Percentiles rank a stretch among this genome's conserved stretches.
Conservation (phyloP, 306 rosid species). For the Rosa multiflora region DNA sequence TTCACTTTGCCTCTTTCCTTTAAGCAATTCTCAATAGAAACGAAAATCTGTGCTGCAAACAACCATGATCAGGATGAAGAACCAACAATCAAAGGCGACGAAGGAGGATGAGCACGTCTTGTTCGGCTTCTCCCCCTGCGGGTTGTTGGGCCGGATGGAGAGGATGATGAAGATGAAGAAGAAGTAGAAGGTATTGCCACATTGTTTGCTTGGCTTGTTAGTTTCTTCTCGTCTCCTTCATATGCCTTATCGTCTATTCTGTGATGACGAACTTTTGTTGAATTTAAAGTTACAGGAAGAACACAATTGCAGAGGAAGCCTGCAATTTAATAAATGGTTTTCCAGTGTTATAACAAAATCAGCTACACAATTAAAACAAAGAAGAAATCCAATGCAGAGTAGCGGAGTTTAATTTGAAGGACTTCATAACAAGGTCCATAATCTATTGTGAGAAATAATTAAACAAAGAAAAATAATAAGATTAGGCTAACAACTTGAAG, state of each 20-base stretch:
- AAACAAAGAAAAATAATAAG: background rate
- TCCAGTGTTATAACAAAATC: background rate
- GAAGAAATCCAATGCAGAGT: background rate
- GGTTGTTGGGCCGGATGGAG: conserved; percentile 38
- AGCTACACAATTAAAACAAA: background rate
- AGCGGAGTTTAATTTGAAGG: background rate
- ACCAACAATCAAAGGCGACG: conserved; percentile 63
- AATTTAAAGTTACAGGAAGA: conserved; percentile 69
- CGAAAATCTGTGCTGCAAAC: background rate
- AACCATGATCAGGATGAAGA: conserved; percentile 49
- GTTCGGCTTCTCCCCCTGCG: conserved; percentile 87
- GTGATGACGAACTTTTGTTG: conserved; percentile 77
- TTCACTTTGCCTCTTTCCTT: conserved; percentile 5
- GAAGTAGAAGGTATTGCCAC: conserved; percentile 34
- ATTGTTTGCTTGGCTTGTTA: conserved; percentile 38
- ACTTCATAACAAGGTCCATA: background rate
- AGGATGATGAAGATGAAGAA: conserved; percentile 44
- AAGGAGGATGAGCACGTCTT: conserved; percentile 68
- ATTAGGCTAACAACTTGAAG: background rate
- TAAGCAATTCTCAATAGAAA: background rate
- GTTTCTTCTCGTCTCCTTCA: conserved; percentile 61
- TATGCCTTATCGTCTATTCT: conserved; percentile 56
- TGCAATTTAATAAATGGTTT: conserved; percentile 29
- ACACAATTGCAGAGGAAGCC: conserved; percentile 91
- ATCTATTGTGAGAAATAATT: background rate